These are phyloP conservation scores for Colletotrichum sublineola DNA, from an alignment of 2,329 filamentous ascomycete species.

Conservation along the genomic window DNA sequence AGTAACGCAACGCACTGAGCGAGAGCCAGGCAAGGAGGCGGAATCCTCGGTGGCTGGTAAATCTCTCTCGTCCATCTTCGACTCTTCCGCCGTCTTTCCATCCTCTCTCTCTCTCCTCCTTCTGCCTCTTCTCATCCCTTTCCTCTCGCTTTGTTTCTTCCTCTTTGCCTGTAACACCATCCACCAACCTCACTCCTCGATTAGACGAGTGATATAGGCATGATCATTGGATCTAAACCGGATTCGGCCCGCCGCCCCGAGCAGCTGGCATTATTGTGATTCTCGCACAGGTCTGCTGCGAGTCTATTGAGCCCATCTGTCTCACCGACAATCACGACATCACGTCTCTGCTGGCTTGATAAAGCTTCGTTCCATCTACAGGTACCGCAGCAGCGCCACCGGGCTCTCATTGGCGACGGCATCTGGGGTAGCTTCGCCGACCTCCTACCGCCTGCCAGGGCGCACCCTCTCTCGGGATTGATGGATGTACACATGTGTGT, in stretches of 20 bases:
- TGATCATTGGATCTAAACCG: background rate
- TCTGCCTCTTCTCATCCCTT: background rate
- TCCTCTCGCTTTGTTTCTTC: background rate
- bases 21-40: background rate
- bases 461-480: slow-evolving; percentile 27
- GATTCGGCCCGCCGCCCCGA: too few relatives aligned
- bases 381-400: slow-evolving; percentile 28
- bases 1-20: background rate
- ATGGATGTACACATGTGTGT: slow-evolving; percentile 4
- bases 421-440: background rate
- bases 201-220: background rate
- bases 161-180: background rate
- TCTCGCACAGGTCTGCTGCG: slow-evolving; percentile 5
- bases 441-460: background rate
- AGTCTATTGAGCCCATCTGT: background rate
- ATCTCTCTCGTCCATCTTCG: background rate
- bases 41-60: background rate
- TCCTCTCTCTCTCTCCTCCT: background rate
- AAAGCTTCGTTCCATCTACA: slow-evolving; percentile 39
- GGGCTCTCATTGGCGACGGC: slow-evolving; percentile 32
- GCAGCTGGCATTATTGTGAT: background rate
- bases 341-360: slow-evolving; percentile 24
- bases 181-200: background rate
- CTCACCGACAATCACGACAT: slow-evolving; percentile 7
- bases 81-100: background rate